Percentiles rank a stretch among this genome's conserved stretches.
These are phyloP conservation scores for Sicyos baderoa DNA, from an alignment of 306 rosid genomes.

Conservation along the genomic window DNA sequence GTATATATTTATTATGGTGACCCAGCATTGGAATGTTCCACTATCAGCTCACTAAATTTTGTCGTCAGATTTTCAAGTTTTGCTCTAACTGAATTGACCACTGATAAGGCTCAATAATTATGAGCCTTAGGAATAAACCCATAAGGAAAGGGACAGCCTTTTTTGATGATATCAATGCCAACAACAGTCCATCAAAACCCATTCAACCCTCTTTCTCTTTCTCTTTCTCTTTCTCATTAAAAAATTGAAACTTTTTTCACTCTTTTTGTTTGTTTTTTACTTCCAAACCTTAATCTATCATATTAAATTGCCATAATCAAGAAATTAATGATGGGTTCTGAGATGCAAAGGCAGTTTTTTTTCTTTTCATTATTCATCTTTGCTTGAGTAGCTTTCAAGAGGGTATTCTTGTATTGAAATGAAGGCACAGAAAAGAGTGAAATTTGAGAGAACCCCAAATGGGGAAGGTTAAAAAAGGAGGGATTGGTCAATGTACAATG, in stretches of 20 bases:
- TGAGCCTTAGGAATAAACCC: conserved; percentile 19
- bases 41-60: conserved; percentile 21
- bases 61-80: conserved; percentile 18
- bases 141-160: conserved; percentile 6
- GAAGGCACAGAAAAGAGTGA: conserved; percentile 1
- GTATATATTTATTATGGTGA: conserved; percentile 8
- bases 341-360: not conserved
- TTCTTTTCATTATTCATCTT: no score
- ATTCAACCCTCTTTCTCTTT: not conserved
- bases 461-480: not conserved
- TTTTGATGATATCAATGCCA: no score
- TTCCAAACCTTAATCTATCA: not conserved
- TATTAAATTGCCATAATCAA: not conserved
- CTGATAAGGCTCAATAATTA: conserved; percentile 11
- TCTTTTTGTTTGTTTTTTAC: not conserved
- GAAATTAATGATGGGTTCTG: conserved; percentile 9
- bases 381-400: not conserved
- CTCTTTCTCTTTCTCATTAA: not conserved
- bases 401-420: not conserved
- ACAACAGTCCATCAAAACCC: not conserved
- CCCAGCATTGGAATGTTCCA: conserved; percentile 21
- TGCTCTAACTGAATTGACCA: conserved; percentile 18
- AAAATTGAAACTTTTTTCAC: not conserved
- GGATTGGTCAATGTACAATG: not conserved
- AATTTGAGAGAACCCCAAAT: not conserved